A percentile compares a stretch with the other conserved stretches of the same genome.
Evolutionary conservation across 345 rosid species (phyloP).

Genomic region (Hibiscus syriacus): DNA sequence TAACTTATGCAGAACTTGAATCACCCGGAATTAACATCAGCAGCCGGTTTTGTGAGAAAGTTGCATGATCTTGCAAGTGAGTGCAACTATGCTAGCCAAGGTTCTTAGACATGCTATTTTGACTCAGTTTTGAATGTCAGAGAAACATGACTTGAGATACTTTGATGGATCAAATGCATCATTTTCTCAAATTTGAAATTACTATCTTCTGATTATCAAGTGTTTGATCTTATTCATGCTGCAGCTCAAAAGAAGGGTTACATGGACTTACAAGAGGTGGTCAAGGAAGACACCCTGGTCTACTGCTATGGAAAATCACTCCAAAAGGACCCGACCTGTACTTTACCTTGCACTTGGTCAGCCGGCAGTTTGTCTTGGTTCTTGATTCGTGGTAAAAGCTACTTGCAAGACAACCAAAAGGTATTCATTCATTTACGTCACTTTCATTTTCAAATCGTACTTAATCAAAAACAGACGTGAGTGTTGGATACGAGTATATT

Average conservation of each 20-base stretch:
- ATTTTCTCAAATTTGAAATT: background rate
- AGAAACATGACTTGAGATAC: background rate
- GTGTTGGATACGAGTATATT: background rate
- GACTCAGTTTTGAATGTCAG: background rate
- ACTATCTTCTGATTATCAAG: background rate
- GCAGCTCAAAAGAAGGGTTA: constrained; percentile 78
- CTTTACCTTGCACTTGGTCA: constrained; percentile 68
- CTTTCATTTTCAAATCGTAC: background rate
- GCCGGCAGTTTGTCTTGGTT: constrained; percentile 64
- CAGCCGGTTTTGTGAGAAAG: constrained; percentile 62
- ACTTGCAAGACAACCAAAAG: constrained; percentile 62
- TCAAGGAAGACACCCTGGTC: constrained; percentile 22
- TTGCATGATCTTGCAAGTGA: constrained; percentile 70
- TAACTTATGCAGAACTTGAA: constrained; percentile 22
- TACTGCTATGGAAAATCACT: constrained; percentile 68
- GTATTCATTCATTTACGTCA: constrained; percentile 21
- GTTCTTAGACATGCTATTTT: background rate
- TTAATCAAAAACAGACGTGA: background rate
- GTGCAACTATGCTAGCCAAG: constrained; percentile 6
- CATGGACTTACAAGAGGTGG: constrained; percentile 50
- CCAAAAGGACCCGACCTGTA: constrained; percentile 47
- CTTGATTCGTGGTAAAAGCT: constrained; percentile 71
- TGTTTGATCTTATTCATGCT: constrained; percentile 9
- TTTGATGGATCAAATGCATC: background rate
- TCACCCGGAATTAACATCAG: constrained; percentile 47